These are phyloP conservation scores for Aspergillus ustus DNA, from an alignment of 2,329 filamentous ascomycete genomes.

Conservation along the genomic window DNA sequence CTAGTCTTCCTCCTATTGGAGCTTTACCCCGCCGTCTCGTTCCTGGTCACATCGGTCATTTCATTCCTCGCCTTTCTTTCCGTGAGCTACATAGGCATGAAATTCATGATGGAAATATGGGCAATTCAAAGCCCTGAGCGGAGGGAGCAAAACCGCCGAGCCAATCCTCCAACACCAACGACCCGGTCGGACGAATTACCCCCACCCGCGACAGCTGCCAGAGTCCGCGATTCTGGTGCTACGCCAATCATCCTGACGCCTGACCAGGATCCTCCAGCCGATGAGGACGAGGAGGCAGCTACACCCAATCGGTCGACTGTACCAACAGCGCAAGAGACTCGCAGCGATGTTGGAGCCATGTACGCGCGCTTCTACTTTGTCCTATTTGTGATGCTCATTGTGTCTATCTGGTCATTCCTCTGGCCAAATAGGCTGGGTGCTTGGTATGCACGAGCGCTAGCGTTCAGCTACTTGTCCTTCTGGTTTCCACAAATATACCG, in stretches of 20 bases:
- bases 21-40: slow-evolving; percentile 60
- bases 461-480: slow-evolving; percentile 81
- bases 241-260: slow-evolving; percentile 63
- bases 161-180: slow-evolving; percentile 31
- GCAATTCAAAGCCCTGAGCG: slow-evolving; percentile 59
- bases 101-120: slow-evolving; percentile 71
- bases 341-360: slow-evolving; percentile 60
- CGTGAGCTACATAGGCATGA: slow-evolving; percentile 66
- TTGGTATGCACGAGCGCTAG: slow-evolving; percentile 65
- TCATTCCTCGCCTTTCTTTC: slow-evolving; percentile 65
- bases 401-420: slow-evolving; percentile 63
- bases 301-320: slow-evolving; percentile 38
- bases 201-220: slow-evolving; percentile 55
- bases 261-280: slow-evolving; percentile 58
- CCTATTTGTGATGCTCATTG: slow-evolving; percentile 61
- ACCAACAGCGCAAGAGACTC: slow-evolving; percentile 39
- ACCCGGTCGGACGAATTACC: slow-evolving; percentile 49
- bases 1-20: slow-evolving; percentile 61
- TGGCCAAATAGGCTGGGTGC: slow-evolving; percentile 59
- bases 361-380: slow-evolving; percentile 67
- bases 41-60: slow-evolving; percentile 59
- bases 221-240: slow-evolving; percentile 52
- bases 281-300: slow-evolving; percentile 42
- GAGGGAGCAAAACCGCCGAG: slow-evolving; percentile 39
- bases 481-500: slow-evolving; percentile 92